phyloP scores from a whole-genome alignment of 2,329 filamentous ascomycete species.

The Aspergillus spinulosporus region DNA sequence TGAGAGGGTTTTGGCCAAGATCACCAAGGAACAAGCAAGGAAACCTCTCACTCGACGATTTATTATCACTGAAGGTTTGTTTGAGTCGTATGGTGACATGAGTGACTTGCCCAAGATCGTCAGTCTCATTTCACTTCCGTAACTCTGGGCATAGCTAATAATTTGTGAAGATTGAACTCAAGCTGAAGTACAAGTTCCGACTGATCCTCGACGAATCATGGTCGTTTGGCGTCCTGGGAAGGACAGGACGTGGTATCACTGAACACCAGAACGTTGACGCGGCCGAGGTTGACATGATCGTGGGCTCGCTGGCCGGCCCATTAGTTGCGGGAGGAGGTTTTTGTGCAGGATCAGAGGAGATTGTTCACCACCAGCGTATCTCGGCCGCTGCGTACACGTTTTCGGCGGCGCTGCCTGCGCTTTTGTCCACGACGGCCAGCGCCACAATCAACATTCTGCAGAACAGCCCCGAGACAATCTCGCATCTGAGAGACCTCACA shows the following conservation, averaged over 20 bases:
- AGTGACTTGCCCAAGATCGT: constrained; percentile 83
- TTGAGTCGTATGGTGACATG: constrained; percentile 85
- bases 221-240: constrained; percentile 92
- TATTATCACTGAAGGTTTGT: constrained; percentile 92
- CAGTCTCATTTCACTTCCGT: constrained; percentile 31
- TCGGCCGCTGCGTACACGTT: constrained; percentile 91
- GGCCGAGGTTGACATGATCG: constrained; percentile 92
- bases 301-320: constrained; percentile 86
- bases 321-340: constrained; percentile 93
- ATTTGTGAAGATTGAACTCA: constrained; percentile 71
- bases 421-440: constrained; percentile 92
- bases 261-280: constrained; percentile 97
- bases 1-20: constrained; percentile 77
- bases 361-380: constrained; percentile 94
- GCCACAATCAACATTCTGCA: constrained; percentile 86
- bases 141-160: constrained; percentile 3
- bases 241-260: constrained; percentile 87
- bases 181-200: constrained; percentile 96
- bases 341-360: constrained; percentile 86
- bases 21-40: constrained; percentile 82
- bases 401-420: constrained; percentile 88
- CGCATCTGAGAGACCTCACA: constrained; percentile 80
- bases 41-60: constrained; percentile 90
- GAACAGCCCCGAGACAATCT: constrained; percentile 78
- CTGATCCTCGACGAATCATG: constrained; percentile 96